A percentile compares a stretch with the other conserved stretches of the same genome.
Evolutionary conservation across 75 land plant genomes (phyloP).

Genomic region (Sequoia sempervirens): DNA sequence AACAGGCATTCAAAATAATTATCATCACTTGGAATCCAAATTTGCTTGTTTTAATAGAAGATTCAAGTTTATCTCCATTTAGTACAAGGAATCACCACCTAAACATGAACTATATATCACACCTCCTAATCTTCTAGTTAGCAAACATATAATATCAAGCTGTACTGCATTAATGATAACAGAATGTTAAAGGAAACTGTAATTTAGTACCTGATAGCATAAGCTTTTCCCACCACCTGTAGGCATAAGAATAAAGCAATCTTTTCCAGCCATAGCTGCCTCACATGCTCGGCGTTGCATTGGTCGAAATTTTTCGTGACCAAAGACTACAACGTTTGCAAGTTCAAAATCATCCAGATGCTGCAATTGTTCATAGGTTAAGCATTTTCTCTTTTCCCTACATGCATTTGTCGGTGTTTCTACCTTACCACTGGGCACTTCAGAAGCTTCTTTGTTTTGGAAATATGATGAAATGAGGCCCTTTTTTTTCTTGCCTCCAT

Average conservation of each 20-base stretch:
- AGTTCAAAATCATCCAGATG: conserved; percentile 65
- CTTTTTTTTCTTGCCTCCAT: not conserved
- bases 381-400: conserved; percentile 4
- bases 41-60: not conserved
- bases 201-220: conserved; percentile 68
- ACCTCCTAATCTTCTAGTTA: not conserved
- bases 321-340: conserved; percentile 81
- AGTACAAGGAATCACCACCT: not conserved
- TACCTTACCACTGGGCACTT: not conserved
- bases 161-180: not conserved
- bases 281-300: conserved; percentile 74
- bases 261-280: conserved; percentile 51
- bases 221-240: conserved; percentile 93
- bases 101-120: not conserved
- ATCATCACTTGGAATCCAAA: not conserved
- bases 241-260: conserved; percentile 85
- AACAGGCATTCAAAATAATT: not conserved
- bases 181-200: not conserved
- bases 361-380: conserved; percentile 54
- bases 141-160: not conserved
- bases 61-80: not conserved
- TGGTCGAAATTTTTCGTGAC: conserved; percentile 53
- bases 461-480: not conserved
- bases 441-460: not conserved
- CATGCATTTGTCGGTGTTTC: not conserved